Base-by-base conservation (phyloP, 2,329 filamentous ascomycete genomes). In the Penicillium paneum region DNA sequence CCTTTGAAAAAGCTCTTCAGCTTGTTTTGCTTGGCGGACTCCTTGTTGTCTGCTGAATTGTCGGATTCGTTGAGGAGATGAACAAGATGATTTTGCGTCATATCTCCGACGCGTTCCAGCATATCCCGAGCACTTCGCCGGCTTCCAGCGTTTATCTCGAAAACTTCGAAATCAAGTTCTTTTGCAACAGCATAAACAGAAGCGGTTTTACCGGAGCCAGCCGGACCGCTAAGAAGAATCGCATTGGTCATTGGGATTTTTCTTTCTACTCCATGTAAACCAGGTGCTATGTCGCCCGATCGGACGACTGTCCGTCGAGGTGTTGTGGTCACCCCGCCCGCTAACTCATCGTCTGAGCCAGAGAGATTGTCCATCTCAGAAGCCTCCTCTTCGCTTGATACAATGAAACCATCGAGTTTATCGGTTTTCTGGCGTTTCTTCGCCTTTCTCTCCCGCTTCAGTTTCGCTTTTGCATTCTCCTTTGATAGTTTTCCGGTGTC, bases 11-110 rank as follows among this genome's bases (percentile, higher is more conserved):
- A 96, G 0, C 86, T 81, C 42, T 82, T 87, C 85, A 96, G 87
- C 54, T 82, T 92, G 44, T 86, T 85, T 71, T 95, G 91, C 60
- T 89, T 86, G 12, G 84, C 86, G 36, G 83, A 86, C 51, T 84
- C 83, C 63, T 57, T 52, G 60, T 7, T 45, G 24, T 48, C 50
- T n/a, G 57, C 51, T 6, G 42, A n/a, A 10, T 61, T 71, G 43
- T 64, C 71, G 57, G 52, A 69, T 31, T 64, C 57, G 34, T 68
- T 64, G 8, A 70, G 49, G 40, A 79, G 79, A 60, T 86, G 85
- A 19, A 99, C 93, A 1, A 96, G 81, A 72, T 99, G 94, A 65
- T 99, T 97, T 57, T 87, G 87, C 4, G 91, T 94, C 93, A 99
- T 97, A 72, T 99, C 91, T 38, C 94, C 95, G 41, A 99, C 90